Evolutionary conservation across 2,329 filamentous ascomycete species (phyloP).

Genomic region (Aspergillus sp.): DNA sequence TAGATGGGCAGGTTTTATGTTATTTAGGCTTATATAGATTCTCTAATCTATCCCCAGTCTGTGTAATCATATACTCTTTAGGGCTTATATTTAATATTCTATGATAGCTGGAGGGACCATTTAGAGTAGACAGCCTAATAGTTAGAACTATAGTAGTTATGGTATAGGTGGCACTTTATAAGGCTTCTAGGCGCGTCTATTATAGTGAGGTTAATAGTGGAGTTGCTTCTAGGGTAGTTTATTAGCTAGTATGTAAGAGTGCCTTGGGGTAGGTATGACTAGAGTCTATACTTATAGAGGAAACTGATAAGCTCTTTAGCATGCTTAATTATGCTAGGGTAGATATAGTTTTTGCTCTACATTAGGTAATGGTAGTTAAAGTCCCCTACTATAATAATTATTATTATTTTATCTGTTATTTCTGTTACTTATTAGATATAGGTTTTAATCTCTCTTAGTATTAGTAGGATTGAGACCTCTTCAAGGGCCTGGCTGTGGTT

Average conservation of each 20-base stretch:
- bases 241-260: conserved; percentile 4
- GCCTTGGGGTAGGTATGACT: conserved; percentile 6
- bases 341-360: conserved; percentile 6
- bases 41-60: conserved; percentile 8
- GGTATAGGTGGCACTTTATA: conserved; percentile 18
- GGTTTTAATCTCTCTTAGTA: conserved; percentile 3
- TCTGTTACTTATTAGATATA: background rate
- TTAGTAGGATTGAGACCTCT: background rate
- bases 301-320: conserved; percentile 6
- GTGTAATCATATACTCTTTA: conserved; percentile 9
- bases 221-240: conserved; percentile 7
- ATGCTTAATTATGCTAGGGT: conserved; percentile 3
- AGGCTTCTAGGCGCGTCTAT: conserved; percentile 8
- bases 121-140: conserved; percentile 16
- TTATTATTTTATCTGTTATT: background rate
- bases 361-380: conserved; percentile 12
- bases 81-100: conserved; percentile 1
- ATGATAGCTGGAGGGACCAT: conserved; percentile 7
- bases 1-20: conserved; percentile 2
- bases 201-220: conserved; percentile 11
- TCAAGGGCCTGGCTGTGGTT: background rate
- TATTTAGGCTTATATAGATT: too few relatives aligned
- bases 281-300: conserved; percentile 5
- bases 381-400: conserved; percentile 8
- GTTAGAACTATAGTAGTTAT: conserved; percentile 18